phyloP scores from a whole-genome alignment of 306 rosid species.

The Elaeagnus macrophylla region DNA sequence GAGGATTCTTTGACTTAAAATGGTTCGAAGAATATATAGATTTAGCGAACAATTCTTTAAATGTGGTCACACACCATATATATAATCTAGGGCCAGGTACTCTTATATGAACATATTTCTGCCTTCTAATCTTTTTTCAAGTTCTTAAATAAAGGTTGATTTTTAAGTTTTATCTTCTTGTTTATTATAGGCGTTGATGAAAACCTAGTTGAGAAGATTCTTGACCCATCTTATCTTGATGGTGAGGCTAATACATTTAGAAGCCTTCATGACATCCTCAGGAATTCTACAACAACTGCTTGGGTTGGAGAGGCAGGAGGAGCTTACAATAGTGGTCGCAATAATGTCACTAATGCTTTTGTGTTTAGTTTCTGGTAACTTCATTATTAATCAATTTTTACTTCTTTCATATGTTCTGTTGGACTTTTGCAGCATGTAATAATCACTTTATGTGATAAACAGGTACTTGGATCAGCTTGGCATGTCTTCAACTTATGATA shows the following conservation, averaged over 20 bases:
- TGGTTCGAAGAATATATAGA: conserved; percentile 47
- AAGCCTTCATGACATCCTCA: conserved; percentile 32
- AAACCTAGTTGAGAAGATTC: conserved; percentile 36
- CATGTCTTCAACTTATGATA: conserved; percentile 57
- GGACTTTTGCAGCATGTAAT: neutral
- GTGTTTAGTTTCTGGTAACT: conserved; percentile 55
- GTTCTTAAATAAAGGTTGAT: neutral
- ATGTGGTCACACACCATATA: conserved; percentile 59
- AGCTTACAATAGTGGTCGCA: conserved; percentile 63
- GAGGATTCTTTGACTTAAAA: conserved; percentile 51
- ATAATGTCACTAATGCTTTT: conserved; percentile 62
- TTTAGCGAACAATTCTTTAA: conserved; percentile 26
- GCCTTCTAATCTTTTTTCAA: no score
- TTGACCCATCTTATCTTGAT: conserved; percentile 47
- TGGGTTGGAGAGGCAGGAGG: conserved; percentile 91
- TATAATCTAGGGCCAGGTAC: conserved; percentile 78
- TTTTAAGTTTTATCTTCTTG: neutral
- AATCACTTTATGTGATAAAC: neutral
- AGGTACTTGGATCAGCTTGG: conserved; percentile 82
- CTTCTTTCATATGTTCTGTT: neutral
- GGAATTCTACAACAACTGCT: conserved; percentile 34
- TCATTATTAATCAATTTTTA: neutral
- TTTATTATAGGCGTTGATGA: conserved; percentile 39
- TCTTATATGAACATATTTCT: no score
- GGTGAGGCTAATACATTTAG: conserved; percentile 34